These are phyloP conservation scores for Perkinsus marinus DNA, from an alignment of 169 alveolate genomes.

Conservation along the genomic window DNA sequence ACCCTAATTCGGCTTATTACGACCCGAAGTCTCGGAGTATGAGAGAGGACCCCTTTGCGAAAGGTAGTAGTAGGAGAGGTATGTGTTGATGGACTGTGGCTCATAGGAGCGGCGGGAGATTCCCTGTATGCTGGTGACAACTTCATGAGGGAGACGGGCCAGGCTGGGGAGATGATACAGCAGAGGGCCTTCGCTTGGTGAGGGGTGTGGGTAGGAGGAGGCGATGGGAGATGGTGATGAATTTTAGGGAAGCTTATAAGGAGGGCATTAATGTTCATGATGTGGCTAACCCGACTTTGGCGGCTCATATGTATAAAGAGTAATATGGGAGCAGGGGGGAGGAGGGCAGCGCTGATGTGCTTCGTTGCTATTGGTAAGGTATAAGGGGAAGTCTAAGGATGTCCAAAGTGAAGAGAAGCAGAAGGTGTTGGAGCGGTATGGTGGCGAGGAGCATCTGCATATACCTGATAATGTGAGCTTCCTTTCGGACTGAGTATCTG, in stretches of 20 bases:
- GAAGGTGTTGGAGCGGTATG: slow-evolving; percentile 6
- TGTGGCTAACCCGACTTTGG: slow-evolving; percentile 65
- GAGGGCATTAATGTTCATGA: slow-evolving; percentile 55
- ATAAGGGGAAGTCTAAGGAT: background rate
- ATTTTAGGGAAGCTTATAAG: slow-evolving; percentile 73
- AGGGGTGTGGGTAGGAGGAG: slow-evolving; percentile 39
- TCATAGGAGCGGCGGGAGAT: slow-evolving; percentile 30
- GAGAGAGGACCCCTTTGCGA: slow-evolving; percentile 74
- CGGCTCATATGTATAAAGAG: slow-evolving; percentile 49
- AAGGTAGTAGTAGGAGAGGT: too few species aligned
- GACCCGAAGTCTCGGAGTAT: slow-evolving; percentile 82
- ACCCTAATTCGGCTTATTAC: slow-evolving; percentile 81
- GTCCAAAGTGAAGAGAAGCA: slow-evolving; percentile 5
- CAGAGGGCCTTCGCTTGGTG: too few species aligned
- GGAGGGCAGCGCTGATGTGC: background rate
- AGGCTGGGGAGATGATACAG: slow-evolving; percentile 37
- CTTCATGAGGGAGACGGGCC: slow-evolving; percentile 53
- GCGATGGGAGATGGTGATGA: slow-evolving; percentile 1
- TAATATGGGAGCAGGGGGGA: slow-evolving; percentile 31
- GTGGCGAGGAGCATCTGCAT: slow-evolving; percentile 20
- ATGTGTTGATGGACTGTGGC: slow-evolving; percentile 22
- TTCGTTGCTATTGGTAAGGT: background rate
- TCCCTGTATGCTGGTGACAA: slow-evolving; percentile 72
- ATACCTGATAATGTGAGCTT: background rate
- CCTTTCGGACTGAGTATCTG: background rate